phyloP scores from a whole-genome alignment of 106 monocot genomes.

The Dendrobium nobile region DNA sequence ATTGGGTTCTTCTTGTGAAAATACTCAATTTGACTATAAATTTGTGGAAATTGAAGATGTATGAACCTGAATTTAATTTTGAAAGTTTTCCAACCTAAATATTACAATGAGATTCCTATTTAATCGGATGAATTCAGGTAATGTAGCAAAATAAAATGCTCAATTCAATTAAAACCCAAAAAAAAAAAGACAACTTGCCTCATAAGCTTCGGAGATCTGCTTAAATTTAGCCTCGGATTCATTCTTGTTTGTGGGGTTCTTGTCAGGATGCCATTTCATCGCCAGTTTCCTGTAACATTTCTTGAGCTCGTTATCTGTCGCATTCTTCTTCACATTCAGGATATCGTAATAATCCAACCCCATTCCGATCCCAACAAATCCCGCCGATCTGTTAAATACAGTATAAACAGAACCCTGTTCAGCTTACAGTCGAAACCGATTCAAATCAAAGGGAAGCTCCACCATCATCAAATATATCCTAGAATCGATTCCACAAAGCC shows the following conservation, averaged over 20 bases:
- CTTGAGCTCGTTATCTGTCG: conserved; percentile 45
- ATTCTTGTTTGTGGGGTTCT: conserved; percentile 39
- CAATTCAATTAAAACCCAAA: neutral
- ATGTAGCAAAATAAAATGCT: neutral
- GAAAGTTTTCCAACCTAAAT: too few relatives aligned
- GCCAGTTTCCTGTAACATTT: conserved; percentile 40
- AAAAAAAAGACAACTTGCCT: conserved; percentile 13
- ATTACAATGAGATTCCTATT: too few relatives aligned
- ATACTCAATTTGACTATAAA: too few relatives aligned
- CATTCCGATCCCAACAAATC: conserved; percentile 18
- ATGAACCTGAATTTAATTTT: too few relatives aligned
- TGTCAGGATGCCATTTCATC: conserved; percentile 63
- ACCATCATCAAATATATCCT: too few relatives aligned
- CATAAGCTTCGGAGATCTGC: conserved; percentile 57
- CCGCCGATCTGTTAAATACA: neutral
- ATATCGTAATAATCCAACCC: conserved; percentile 47
- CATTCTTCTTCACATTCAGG: conserved; percentile 20
- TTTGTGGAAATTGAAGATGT: too few relatives aligned
- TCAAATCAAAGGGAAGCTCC: neutral
- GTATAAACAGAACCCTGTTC: neutral
- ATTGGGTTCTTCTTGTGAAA: too few relatives aligned
- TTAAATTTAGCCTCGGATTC: conserved; percentile 61
- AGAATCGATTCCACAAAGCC: too few relatives aligned
- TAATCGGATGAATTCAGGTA: too few relatives aligned
- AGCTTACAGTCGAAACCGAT: neutral